phyloP scores from a whole-genome alignment of 257 asterid species.

The Forsythia suspensa region DNA sequence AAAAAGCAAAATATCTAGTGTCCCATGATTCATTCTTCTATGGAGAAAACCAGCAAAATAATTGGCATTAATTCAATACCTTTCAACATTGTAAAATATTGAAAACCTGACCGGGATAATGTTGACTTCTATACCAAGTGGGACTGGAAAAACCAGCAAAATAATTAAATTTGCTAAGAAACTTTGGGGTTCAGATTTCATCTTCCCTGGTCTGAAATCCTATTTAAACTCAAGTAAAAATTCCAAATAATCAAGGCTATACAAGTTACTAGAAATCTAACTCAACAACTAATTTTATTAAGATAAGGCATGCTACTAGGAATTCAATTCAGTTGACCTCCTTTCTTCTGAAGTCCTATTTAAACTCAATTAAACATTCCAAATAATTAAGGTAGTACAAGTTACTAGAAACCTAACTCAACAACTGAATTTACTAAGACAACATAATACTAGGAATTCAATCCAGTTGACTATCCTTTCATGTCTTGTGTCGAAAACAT shows the following conservation, averaged over 20 bases:
- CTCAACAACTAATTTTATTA: background rate
- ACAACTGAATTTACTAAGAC: background rate
- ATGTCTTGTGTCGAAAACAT: background rate
- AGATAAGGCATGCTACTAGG: background rate
- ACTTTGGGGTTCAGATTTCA: background rate
- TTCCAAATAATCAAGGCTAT: background rate
- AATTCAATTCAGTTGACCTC: background rate
- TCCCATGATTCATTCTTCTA: background rate
- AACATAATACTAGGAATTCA: background rate
- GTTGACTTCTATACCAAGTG: background rate
- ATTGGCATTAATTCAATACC: conserved; percentile 1
- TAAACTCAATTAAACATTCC: background rate
- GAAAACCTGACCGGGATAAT: background rate
- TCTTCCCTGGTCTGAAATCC: background rate
- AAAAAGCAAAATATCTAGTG: background rate
- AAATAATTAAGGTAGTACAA: background rate
- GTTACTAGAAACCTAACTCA: background rate
- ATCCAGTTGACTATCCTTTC: background rate
- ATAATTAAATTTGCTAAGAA: background rate
- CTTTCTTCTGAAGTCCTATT: background rate
- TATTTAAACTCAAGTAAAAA: background rate
- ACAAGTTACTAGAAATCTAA: background rate
- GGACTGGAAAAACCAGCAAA: background rate
- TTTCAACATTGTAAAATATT: conserved; percentile 1
- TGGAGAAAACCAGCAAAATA: no score